phyloP scores from a whole-genome alignment of 169 alveolate species.

The Plasmodium ovale region DNA sequence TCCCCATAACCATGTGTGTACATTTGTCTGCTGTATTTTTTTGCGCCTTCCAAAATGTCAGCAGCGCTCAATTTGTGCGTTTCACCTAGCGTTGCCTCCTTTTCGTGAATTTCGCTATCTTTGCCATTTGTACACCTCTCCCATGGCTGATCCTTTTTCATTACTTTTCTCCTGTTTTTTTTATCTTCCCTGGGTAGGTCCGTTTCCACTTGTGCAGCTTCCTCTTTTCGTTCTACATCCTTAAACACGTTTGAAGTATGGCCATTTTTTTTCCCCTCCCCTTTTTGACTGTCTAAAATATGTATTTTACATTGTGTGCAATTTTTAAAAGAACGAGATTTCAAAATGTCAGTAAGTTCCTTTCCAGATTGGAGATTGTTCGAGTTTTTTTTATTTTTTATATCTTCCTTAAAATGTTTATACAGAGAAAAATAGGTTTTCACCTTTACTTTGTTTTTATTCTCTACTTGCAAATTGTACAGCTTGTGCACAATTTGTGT shows the following conservation, averaged over 20 bases:
- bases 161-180: background rate
- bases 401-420: conserved; percentile 4
- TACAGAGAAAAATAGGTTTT: background rate
- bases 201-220: no score
- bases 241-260: background rate
- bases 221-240: no score
- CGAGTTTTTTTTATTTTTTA: background rate
- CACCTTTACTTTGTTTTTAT: background rate
- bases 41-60: conserved; percentile 37
- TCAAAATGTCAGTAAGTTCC: background rate
- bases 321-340: background rate
- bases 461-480: conserved; percentile 1
- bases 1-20: conserved; percentile 98
- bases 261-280: background rate
- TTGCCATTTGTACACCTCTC: background rate
- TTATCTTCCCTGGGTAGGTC: no score
- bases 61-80: background rate
- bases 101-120: background rate
- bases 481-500: background rate
- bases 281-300: background rate
- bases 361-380: background rate
- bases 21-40: conserved; percentile 95
- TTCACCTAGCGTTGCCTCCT: background rate
- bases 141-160: background rate
- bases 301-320: background rate